phyloP scores from a whole-genome alignment of 202 grass and related monocot genomes.

The Setaria italica region DNA sequence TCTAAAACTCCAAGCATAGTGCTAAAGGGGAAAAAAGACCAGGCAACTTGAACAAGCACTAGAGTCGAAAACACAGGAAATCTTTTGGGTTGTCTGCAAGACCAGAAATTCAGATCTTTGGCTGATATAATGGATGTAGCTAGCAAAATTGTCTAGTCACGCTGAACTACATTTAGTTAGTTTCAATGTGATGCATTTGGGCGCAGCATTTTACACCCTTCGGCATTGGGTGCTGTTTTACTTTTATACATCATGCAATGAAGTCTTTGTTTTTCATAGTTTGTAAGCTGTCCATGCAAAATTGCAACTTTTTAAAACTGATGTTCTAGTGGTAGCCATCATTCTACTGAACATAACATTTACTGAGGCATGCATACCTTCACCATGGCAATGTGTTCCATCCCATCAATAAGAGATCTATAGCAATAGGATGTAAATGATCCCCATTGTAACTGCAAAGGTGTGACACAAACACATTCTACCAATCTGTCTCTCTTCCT shows the following conservation, averaged over 20 bases:
- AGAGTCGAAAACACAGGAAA: neutral
- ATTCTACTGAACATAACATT: conserved; percentile 28
- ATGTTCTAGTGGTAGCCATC: conserved; percentile 7
- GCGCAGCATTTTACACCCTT: neutral
- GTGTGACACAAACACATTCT: conserved; percentile 80
- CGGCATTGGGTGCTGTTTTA: conserved; percentile 7
- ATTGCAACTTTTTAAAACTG: neutral
- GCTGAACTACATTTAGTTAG: conserved; percentile 4
- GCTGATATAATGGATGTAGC: conserved; percentile 16
- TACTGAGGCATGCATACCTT: conserved; percentile 60
- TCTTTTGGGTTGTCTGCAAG: neutral
- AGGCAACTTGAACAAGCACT: conserved; percentile 37
- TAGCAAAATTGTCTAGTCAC: neutral
- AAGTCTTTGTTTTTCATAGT: neutral
- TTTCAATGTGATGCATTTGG: neutral
- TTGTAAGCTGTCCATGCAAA: neutral
- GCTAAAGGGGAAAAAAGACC: neutral
- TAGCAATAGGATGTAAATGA: conserved; percentile 77
- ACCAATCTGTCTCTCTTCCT: conserved; percentile 98
- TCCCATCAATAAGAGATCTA: conserved; percentile 88
- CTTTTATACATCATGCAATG: neutral
- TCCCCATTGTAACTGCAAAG: conserved; percentile 85
- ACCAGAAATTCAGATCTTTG: conserved; percentile 23
- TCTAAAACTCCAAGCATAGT: conserved; percentile 24
- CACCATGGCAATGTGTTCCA: conserved; percentile 99